Conservation (phyloP, 1,139 yeast genomes). For the Geotrichum carabidarum region DNA sequence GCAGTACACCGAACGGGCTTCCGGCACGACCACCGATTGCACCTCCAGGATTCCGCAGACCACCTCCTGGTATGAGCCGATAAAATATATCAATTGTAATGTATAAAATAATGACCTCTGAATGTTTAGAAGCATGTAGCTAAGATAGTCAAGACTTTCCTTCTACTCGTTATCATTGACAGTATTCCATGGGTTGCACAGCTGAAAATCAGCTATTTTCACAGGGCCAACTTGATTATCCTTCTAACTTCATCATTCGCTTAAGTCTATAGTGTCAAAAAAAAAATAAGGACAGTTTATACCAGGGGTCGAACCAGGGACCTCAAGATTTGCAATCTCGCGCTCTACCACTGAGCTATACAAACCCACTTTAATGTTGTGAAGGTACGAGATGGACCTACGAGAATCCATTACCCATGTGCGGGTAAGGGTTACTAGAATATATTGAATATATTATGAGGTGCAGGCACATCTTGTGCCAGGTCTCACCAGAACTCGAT, state of each 20-base stretch:
- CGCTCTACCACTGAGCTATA: conserved; percentile 16
- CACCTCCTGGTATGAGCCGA: conserved; percentile 5
- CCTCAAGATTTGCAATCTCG: conserved; percentile 13
- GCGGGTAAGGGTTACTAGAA: too few relatives aligned
- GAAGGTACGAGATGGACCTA: too few relatives aligned
- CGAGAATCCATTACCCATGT: too few relatives aligned
- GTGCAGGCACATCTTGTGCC: too few relatives aligned
- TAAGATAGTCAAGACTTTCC: too few relatives aligned
- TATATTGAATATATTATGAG: too few relatives aligned
- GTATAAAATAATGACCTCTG: too few relatives aligned
- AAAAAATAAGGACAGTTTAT: background rate
- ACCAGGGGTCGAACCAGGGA: conserved; percentile 9
- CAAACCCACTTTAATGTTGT: background rate
- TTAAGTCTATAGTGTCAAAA: background rate
- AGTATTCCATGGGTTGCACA: too few relatives aligned
- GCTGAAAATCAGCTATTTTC: background rate
- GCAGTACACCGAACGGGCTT: background rate
- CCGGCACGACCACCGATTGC: conserved; percentile 15
- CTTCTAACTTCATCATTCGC: background rate
- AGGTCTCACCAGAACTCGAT: too few relatives aligned
- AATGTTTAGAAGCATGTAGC: too few relatives aligned
- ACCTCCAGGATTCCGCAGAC: conserved; percentile 13
- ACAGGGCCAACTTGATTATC: background rate
- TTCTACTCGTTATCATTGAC: too few relatives aligned
- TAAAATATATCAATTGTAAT: background rate